Base-by-base conservation (phyloP, 371 early-diverging fungal species). In the Haplosporangium sp. region DNA sequence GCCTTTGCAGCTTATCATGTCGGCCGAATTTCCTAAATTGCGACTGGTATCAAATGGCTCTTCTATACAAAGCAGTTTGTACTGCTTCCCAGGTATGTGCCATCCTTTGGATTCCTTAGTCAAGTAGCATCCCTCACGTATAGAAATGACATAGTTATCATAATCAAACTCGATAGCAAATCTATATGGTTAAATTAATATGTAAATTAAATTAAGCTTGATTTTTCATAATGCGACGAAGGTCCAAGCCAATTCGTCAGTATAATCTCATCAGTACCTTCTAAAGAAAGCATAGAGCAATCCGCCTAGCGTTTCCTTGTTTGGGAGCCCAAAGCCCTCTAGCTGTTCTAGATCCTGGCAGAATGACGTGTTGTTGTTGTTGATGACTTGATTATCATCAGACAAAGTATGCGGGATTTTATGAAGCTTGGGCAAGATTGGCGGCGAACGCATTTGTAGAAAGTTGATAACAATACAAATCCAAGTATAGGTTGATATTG, bases 401-500 rank as follows among this genome's bases (percentile, higher is more conserved):
- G 71, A 67, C 20, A 71, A 75, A 1, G 63, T 63, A 47, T 73
- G 74, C 11, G 84, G 82, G 11, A 90, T 83, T 55, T 89, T 86
- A 69, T 97, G 96, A 47, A 97, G 83, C 15, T 89, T 89, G 0
- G 98, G 98, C 20, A 97, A 84, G 64, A 97, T 94, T 0, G 97
- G 94, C 40, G 96, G 96, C 15, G 89, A 66, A n/a, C 96, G 92
- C 87, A 88, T 92, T 84, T 97, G 98, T 48, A 97, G 83, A 77
- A 95, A 97, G 73, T 94, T 93, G 71, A 97, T 83, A 39, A 92
- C 90, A 89, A 97, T 92, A 76, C 93, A 94, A 19, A 94, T 94
- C 97, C 97, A 96, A 20, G 97, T 92, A 83, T 97, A 97, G 2
- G 95, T 94, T 44, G 96, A 95, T 53, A 97, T 81, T 0, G 98